phyloP scores from a whole-genome alignment of 352 stramenopile species.

The Pythium volutum region DNA sequence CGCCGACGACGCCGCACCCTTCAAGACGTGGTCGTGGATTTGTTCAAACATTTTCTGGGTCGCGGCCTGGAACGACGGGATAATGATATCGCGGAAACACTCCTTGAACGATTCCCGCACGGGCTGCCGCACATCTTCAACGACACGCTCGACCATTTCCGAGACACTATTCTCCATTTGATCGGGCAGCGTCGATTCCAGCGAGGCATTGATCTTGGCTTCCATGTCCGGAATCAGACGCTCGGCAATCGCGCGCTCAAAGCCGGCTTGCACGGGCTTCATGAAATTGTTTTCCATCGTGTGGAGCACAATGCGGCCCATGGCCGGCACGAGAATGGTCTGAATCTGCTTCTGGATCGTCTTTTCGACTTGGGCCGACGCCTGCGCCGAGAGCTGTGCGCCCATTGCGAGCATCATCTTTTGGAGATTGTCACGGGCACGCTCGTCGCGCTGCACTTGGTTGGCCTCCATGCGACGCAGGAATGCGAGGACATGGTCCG shows the following conservation, averaged over 20 bases:
- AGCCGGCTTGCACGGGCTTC: conserved; percentile 78
- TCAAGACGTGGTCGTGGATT: conserved; percentile 81
- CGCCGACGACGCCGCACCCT: conserved; percentile 47
- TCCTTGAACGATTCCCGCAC: conserved; percentile 84
- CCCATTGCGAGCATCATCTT: conserved; percentile 55
- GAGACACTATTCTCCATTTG: conserved; percentile 62
- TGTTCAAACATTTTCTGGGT: conserved; percentile 90
- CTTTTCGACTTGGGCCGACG: conserved; percentile 74
- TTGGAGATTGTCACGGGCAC: conserved; percentile 67
- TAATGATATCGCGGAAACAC: conserved; percentile 85
- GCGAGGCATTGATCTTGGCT: conserved; percentile 60
- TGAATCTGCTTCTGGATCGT: conserved; percentile 84
- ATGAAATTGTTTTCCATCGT: conserved; percentile 90
- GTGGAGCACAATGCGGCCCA: conserved; percentile 83
- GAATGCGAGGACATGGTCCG: conserved; percentile 51
- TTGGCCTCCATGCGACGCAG: conserved; percentile 71
- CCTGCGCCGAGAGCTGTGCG: conserved; percentile 52
- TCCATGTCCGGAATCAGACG: conserved; percentile 73
- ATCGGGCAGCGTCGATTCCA: conserved; percentile 51
- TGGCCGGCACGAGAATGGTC: conserved; percentile 74
- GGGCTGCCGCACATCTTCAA: conserved; percentile 75
- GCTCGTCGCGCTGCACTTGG: conserved; percentile 66
- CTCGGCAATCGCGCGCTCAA: conserved; percentile 73
- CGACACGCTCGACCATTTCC: conserved; percentile 70
- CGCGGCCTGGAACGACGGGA: conserved; percentile 81